phyloP scores from a whole-genome alignment of 2,329 filamentous ascomycete genomes.

The Sclerotiophoma versabilis region DNA sequence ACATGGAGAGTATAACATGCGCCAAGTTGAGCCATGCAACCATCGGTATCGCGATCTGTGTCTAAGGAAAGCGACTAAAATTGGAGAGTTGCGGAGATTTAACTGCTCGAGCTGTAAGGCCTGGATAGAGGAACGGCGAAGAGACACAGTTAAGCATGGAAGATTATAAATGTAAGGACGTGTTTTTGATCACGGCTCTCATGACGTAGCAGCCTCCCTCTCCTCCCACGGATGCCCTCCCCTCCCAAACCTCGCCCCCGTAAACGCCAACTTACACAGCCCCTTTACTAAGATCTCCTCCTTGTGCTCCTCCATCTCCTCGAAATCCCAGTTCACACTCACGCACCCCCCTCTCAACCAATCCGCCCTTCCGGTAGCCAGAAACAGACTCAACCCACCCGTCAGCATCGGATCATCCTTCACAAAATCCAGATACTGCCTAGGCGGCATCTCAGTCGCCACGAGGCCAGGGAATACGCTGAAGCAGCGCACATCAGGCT shows the following conservation, averaged over 20 bases:
- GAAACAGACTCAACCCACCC: conserved; percentile 15
- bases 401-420: conserved; percentile 18
- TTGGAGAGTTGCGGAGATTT: not conserved
- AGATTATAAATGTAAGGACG: too few species aligned
- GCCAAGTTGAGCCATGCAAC: not conserved
- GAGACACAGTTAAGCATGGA: not conserved
- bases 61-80: not conserved
- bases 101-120: not conserved
- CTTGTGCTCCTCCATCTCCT: conserved; percentile 35
- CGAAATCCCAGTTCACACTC: conserved; percentile 38
- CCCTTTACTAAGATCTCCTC: conserved; percentile 36
- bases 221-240: conserved; percentile 19
- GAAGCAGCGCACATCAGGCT: not conserved
- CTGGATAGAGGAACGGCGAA: not conserved
- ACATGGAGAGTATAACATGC: conserved; percentile 14
- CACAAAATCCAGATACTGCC: not conserved
- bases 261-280: conserved; percentile 29
- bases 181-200: too few species aligned
- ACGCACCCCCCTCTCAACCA: conserved; percentile 18
- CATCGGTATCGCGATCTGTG: conserved; percentile 11
- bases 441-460: not conserved
- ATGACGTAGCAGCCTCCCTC: too few species aligned
- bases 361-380: conserved; percentile 17
- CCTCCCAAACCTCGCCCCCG: conserved; percentile 21
- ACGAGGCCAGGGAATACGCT: not conserved